These are phyloP conservation scores for Trichaptum fuscoviolaceum DNA, from an alignment of 768 basidiomycete species.

Conservation along the genomic window DNA sequence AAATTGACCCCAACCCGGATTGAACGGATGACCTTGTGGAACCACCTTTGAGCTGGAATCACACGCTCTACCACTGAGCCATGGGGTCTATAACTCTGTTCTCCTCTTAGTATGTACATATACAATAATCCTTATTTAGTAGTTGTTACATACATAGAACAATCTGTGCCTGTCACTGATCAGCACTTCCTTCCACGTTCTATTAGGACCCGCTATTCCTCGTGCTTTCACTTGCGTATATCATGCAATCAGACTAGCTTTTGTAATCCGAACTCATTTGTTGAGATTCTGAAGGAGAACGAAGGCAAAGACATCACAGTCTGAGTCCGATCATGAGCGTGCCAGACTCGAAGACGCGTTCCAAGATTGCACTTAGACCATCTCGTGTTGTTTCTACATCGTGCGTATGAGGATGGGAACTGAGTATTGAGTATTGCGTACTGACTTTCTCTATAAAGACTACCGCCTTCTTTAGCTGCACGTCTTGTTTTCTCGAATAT, in stretches of 20 bases:
- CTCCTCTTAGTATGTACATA: too few species aligned
- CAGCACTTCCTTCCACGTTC: background rate
- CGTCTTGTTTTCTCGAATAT: slow-evolving; percentile 57
- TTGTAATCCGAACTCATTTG: background rate
- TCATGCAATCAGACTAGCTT: background rate
- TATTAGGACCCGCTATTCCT: background rate
- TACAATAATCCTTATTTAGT: too few species aligned
- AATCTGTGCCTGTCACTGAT: too few species aligned
- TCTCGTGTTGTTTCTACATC: slow-evolving; percentile 18
- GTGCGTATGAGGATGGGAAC: too few species aligned
- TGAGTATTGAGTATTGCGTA: slow-evolving; percentile 12
- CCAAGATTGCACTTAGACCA: slow-evolving; percentile 29
- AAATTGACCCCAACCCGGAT: slow-evolving; percentile 39
- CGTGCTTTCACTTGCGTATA: background rate
- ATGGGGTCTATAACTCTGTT: background rate
- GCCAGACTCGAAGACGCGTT: slow-evolving; percentile 29
- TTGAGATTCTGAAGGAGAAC: background rate
- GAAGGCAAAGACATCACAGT: background rate
- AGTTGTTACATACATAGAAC: too few species aligned
- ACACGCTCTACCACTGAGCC: background rate
- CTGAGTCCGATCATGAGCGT: slow-evolving; percentile 20
- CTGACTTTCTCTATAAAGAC: slow-evolving; percentile 30
- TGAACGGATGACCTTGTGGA: slow-evolving; percentile 48
- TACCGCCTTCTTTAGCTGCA: slow-evolving; percentile 48
- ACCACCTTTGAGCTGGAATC: background rate